Base-by-base conservation (phyloP, 2,329 filamentous ascomycete species). In the Diaporthe ilicicola region DNA sequence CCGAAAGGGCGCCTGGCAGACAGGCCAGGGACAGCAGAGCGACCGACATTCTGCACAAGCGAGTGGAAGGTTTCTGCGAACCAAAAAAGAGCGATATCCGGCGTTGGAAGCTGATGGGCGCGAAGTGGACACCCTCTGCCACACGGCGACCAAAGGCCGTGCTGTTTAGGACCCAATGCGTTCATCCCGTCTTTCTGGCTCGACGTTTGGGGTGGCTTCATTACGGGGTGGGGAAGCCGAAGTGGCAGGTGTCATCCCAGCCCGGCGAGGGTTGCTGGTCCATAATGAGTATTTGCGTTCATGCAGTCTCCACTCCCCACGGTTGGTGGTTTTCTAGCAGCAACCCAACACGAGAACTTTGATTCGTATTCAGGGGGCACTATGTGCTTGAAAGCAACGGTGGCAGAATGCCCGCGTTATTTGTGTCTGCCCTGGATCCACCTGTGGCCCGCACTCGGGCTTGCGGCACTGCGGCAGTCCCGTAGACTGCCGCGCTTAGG, bases 21-120 rank as follows among this genome's bases (percentile, higher is more conserved):
- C 29, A 51, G 34, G 61, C 61, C 39, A 70, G 29, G 17, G 68
- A 66, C 12, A 70, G 29, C 32, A 70, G 19, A 29, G 50, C 51
- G 42, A n/a, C 59, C 27, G 68, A 66, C 68, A 70, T 70, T 64
- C 27, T 69, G 22, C 42, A 53, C 48, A 34, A 64, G 37, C 46
- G 67, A 69, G 48, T 34, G 67, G 39, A 48, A 53, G 39, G 15
- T 61, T 9, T n/a, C 32, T n/a, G n/a, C 8, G 27, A 67, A 34
- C 10, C 27, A 51, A 51, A 19, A 61, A 53, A 13, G 54, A 51
- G 62, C 2, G 62, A 24, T 34, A 24, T 32, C 32, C 62, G 44
- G 48, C 62, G 46, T 2, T 15, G 39, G 13, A 17, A 32, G 56
- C 56, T 32, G 56, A 46, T 32, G 39, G 12, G 3, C 56, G 27